Evolutionary conservation across 768 basidiomycete genomes (phyloP), one percentile per base, ranked within the genome.

Genomic region (Tephrocybe sp.): DNA sequence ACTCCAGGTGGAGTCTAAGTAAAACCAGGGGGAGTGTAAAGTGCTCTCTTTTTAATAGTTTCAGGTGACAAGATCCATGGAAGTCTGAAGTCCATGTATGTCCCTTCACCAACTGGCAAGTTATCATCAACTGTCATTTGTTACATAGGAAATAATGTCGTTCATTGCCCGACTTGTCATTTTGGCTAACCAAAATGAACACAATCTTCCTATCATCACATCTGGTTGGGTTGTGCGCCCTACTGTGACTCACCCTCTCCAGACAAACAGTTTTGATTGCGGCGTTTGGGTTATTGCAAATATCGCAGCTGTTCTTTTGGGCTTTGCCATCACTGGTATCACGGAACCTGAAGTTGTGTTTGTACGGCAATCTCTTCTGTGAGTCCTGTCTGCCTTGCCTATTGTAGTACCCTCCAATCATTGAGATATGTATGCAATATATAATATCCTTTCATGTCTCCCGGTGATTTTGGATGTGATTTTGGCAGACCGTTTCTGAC

Each of bases 1-100:
- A n/a, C n/a, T n/a, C n/a, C n/a, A n/a, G n/a, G n/a, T n/a, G n/a
- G n/a, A n/a, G n/a, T n/a, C n/a, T n/a, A n/a, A n/a, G n/a, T n/a
- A n/a, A n/a, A n/a, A n/a, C n/a, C n/a, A n/a, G n/a, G n/a, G n/a
- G n/a, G n/a, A n/a, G n/a, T n/a, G n/a, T n/a, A n/a, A n/a, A n/a
- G n/a, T n/a, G n/a, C n/a, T n/a, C n/a, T 22, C 40, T 72, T 2
- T 69, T 68, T 40, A 68, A 72, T 43, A 72, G 69, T 37, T 49
- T 72, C 3, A 57, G 37, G 13, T 24, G 28, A 1, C 0, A 19
- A 2, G 13, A n/a, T 1, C 22, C 47, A 2, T 60, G 59, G 55
- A 50, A 25, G 11, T 5, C 27, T 18, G 52, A 53, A 40, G 28
- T 42, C 16, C 41, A 28, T 24, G 25, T 25, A 11, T 8, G 25